These are phyloP conservation scores for Solanum appendiculatum DNA, from an alignment of 257 asterid species.

Conservation along the genomic window DNA sequence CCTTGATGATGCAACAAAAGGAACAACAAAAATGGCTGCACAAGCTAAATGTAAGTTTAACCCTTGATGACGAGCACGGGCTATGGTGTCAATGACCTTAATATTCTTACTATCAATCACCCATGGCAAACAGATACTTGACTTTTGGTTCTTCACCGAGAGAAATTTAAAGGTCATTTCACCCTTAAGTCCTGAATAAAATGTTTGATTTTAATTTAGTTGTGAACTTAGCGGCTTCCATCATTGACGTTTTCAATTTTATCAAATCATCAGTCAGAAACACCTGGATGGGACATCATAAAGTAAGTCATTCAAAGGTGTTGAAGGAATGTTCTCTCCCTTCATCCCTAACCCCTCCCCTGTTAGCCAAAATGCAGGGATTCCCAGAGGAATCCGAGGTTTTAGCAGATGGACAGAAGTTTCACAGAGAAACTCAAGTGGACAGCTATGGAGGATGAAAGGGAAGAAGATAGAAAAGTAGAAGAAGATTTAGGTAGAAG, in stretches of 20 bases:
- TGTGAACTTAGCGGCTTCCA: background rate
- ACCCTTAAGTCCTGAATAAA: background rate
- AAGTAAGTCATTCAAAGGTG: background rate
- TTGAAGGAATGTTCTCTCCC: background rate
- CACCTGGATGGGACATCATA: background rate
- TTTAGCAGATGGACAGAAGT: background rate
- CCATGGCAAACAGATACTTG: background rate
- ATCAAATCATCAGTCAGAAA: background rate
- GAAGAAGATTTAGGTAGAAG: background rate
- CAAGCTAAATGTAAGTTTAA: background rate
- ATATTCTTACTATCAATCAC: background rate
- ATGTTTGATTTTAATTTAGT: background rate
- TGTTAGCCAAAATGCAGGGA: background rate
- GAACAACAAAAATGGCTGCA: background rate
- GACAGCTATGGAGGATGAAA: background rate
- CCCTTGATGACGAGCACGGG: background rate
- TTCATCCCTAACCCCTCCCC: background rate
- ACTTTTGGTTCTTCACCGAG: background rate
- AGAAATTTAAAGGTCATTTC: background rate
- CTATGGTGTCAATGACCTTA: background rate
- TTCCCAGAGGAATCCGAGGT: background rate
- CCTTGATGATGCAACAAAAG: background rate
- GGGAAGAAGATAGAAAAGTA: background rate
- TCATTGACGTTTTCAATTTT: background rate
- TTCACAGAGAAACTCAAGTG: background rate